Percentiles rank a stretch among this genome's conserved stretches.
Evolutionary conservation across 768 basidiomycete species (phyloP).

Genomic region (Saitozyma sp.): DNA sequence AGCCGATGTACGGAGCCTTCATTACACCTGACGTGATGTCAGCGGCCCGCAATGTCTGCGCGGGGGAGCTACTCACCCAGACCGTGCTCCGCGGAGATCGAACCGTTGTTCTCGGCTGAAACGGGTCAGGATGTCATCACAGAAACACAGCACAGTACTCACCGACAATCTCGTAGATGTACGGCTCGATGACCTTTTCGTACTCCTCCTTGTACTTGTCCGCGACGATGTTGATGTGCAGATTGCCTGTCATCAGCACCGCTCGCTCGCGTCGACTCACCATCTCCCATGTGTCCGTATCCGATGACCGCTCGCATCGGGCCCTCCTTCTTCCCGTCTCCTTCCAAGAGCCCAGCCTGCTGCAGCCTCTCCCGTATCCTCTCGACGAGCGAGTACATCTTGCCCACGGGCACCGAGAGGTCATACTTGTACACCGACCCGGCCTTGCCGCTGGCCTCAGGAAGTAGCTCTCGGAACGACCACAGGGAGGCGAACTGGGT

Average conservation of each 20-base stretch:
- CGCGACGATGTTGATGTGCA: slow-evolving; percentile 89
- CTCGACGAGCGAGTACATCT: slow-evolving; percentile 86
- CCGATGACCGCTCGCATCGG: slow-evolving; percentile 80
- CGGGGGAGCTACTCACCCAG: slow-evolving; percentile 57
- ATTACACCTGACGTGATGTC: slow-evolving; percentile 60
- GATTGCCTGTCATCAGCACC: slow-evolving; percentile 64
- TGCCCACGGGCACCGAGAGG: slow-evolving; percentile 79
- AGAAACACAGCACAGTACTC: slow-evolving; percentile 54
- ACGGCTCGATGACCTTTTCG: slow-evolving; percentile 85
- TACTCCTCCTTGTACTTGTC: slow-evolving; percentile 78
- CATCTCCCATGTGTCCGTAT: slow-evolving; percentile 96
- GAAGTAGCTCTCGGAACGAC: slow-evolving; percentile 85
- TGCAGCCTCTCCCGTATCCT: slow-evolving; percentile 69
- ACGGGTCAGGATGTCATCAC: slow-evolving; percentile 7
- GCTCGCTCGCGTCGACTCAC: slow-evolving; percentile 55
- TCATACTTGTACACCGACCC: slow-evolving; percentile 94
- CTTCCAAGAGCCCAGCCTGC: slow-evolving; percentile 56
- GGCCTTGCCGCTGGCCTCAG: slow-evolving; percentile 88
- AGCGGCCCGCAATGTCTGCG: not conserved
- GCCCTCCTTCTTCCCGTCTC: slow-evolving; percentile 55
- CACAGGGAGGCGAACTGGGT: slow-evolving; percentile 86
- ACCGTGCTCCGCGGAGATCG: slow-evolving; percentile 95
- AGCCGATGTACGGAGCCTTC: slow-evolving; percentile 86
- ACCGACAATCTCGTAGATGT: slow-evolving; percentile 84
- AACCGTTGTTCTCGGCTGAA: slow-evolving; percentile 65